A percentile compares a stretch with the other conserved stretches of the same genome.
phyloP scores from a whole-genome alignment of 306 rosid genomes.

The Vigna radiata region DNA sequence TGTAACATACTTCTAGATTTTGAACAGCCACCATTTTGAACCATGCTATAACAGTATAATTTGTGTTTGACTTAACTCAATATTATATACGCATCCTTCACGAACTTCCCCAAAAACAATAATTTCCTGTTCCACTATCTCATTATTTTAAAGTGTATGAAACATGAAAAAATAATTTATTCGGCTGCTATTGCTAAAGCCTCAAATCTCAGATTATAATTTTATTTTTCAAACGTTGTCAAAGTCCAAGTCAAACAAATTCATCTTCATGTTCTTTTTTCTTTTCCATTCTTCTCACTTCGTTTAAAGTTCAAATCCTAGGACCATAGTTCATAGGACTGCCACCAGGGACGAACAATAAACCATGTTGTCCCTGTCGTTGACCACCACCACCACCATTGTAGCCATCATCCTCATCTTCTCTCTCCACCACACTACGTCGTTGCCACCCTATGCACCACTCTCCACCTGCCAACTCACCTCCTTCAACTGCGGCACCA shows the following conservation, averaged over 20 bases:
- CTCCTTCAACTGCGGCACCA: slow-evolving; percentile 61
- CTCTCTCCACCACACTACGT: slow-evolving; percentile 43
- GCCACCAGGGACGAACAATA: slow-evolving; percentile 3
- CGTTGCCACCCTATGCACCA: slow-evolving; percentile 42
- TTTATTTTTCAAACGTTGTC: slow-evolving; percentile 8
- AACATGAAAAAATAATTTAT: neutral
- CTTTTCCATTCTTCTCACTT: neutral
- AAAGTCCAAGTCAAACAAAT: slow-evolving; percentile 48
- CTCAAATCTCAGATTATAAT: neutral
- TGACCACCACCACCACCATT: slow-evolving; percentile 1
- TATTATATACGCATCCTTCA: too few relatives aligned
- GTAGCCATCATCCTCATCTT: slow-evolving; percentile 9
- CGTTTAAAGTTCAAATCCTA: neutral
- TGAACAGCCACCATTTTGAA: slow-evolving; percentile 38
- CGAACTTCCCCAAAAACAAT: neutral
- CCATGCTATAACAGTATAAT: neutral
- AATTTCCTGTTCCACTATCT: too few relatives aligned
- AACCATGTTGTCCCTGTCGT: slow-evolving; percentile 32
- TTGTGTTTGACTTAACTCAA: slow-evolving; percentile 39
- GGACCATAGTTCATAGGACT: neutral
- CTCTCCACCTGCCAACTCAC: slow-evolving; percentile 51
- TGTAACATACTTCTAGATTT: slow-evolving; percentile 27
- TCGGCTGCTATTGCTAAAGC: slow-evolving; percentile 36
- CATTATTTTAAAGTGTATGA: neutral
- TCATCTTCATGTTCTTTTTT: neutral